Conservation (phyloP, 768 basidiomycete species). For the Coprinopsis cinerea region DNA sequence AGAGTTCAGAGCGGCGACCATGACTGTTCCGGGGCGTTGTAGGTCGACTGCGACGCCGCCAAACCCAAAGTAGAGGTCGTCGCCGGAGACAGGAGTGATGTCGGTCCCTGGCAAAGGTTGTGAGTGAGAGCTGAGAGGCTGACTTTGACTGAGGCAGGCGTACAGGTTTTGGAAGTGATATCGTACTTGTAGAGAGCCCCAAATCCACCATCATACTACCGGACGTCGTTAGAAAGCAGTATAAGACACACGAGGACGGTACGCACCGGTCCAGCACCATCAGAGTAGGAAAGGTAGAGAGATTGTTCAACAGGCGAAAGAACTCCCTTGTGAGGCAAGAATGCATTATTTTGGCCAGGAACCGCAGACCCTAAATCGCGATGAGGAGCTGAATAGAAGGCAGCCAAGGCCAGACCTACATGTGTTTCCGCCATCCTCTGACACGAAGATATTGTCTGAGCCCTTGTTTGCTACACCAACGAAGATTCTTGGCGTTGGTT, state of each 20-base stretch:
- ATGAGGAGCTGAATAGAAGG: no score
- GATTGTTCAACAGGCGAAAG: conserved; percentile 50
- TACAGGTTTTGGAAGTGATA: conserved; percentile 45
- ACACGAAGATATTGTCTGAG: conserved; percentile 49
- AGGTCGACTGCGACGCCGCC: conserved; percentile 57
- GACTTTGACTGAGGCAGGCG: conserved; percentile 6
- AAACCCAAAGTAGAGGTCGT: conserved; percentile 56
- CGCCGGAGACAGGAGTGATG: conserved; percentile 57
- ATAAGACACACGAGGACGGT: neutral
- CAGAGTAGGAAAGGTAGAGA: conserved; percentile 55
- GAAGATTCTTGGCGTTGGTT: conserved; percentile 57
- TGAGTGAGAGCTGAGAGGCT: neutral
- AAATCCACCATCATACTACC: conserved; percentile 47
- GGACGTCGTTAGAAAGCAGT: neutral
- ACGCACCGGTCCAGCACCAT: conserved; percentile 54
- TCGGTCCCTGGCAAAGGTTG: conserved; percentile 37
- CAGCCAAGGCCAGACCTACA: conserved; percentile 31
- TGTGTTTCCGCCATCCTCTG: conserved; percentile 49
- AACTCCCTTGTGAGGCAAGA: conserved; percentile 62
- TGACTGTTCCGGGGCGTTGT: conserved; percentile 56
- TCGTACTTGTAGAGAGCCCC: conserved; percentile 48
- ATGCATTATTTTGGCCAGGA: conserved; percentile 51
- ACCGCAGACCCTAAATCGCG: conserved; percentile 55
- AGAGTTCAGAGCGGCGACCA: conserved; percentile 62
- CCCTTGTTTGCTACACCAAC: conserved; percentile 60